phyloP scores from a whole-genome alignment of 306 rosid species.

The Castanospermum australe region DNA sequence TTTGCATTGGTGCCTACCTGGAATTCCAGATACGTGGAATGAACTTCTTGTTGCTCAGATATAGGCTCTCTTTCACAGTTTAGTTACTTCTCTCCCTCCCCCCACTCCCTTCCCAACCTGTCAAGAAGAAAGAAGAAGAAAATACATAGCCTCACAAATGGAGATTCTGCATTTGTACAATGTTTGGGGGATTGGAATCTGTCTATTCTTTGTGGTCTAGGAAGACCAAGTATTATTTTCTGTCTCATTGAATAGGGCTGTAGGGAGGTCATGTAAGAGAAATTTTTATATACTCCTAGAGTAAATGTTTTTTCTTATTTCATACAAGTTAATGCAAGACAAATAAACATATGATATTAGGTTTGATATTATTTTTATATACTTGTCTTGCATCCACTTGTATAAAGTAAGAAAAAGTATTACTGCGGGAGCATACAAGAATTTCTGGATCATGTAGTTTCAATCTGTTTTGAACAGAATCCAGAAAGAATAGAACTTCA shows the following conservation, averaged over 20 bases:
- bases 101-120: neutral
- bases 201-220: slow-evolving; percentile 40
- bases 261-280: slow-evolving; percentile 7
- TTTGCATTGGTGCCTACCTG: slow-evolving; percentile 96
- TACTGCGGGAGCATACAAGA: no score
- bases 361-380: no score
- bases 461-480: slow-evolving; percentile 30
- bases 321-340: no score
- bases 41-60: slow-evolving; percentile 83
- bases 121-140: neutral
- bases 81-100: neutral
- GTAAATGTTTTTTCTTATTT: no score
- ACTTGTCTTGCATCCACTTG: no score
- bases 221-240: slow-evolving; percentile 32
- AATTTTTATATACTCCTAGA: no score
- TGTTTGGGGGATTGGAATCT: slow-evolving; percentile 9
- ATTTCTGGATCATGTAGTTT: no score
- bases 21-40: slow-evolving; percentile 93
- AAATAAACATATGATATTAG: no score
- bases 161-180: neutral
- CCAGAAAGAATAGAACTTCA: neutral
- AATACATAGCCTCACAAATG: neutral
- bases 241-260: slow-evolving; percentile 1
- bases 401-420: no score
- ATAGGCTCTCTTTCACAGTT: slow-evolving; percentile 33